Evolutionary conservation across 331 rosid species (phyloP), one percentile per base, ranked within the genome.

Genomic region (Spiraea crenata): DNA sequence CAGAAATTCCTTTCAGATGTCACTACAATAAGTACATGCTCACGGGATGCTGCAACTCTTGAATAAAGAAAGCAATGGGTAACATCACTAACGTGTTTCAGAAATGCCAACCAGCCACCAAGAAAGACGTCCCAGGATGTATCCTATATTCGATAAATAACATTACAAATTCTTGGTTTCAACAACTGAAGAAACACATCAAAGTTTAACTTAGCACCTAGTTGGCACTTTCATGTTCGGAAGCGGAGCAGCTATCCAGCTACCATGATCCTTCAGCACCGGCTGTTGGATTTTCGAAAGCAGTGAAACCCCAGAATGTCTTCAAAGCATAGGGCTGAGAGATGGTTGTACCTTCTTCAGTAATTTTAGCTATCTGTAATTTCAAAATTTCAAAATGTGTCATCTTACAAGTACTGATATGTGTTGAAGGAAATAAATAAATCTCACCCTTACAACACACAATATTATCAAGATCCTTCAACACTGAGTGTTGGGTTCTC

Each of bases 211-310:
- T 67, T 35, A 16, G 54, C 48, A 35, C 65, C 55, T 35, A 34
- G 55, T 17, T 35, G 59, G 59, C 16, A 38, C 42, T 45, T 57
- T 55, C 65, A 25, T 51, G 63, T 73, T 48, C 63, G 12, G 51
- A 63, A 48, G 49, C 49, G 1, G 20, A 47, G 63, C 57, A 40
- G 25, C n/a, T 0, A 37, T 39, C 37, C 20, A 56, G 55, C 87
- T 92, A 89, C 98, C 98, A 89, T n/a, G 98, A 89, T 13, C 96
- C 98, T 82, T 89, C 98, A 13, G 95, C 96, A 47, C 95, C 98
- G 25, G 67, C 77, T 5, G 92, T 89, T 35, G 92, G 98, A 76
- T 89, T 92, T 77, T 78, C 76, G 68, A 92, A 92, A 35, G 98
- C 85, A 54, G 92, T 61, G 81, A 81, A 84, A 44, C 88, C 93